Conservation (phyloP, 2,329 filamentous ascomycete genomes). For the Pyricularia pennisetigena region DNA sequence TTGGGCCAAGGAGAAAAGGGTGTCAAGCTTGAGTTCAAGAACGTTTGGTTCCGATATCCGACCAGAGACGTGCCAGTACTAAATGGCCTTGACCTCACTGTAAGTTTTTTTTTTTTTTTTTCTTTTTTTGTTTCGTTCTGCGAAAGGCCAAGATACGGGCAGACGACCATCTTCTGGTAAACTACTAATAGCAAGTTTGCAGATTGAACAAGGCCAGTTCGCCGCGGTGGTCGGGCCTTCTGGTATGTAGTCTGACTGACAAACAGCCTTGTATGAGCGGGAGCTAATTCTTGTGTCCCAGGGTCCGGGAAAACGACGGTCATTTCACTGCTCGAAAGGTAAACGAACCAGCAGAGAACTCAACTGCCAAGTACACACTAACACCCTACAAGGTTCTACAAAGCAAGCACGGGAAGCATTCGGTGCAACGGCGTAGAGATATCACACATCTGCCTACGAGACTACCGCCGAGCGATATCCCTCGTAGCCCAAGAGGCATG, state of each 20-base stretch:
- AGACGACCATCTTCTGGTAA: too few relatives aligned
- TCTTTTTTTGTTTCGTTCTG: too few relatives aligned
- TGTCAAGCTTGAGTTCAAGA: conserved; percentile 50
- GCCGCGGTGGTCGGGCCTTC: conserved; percentile 21
- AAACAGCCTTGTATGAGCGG: neutral
- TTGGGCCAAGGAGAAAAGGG: conserved; percentile 17
- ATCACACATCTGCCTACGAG: conserved; percentile 36
- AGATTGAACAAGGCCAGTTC: conserved; percentile 20
- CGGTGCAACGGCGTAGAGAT: conserved; percentile 47
- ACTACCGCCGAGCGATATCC: conserved; percentile 42
- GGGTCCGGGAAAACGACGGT: conserved; percentile 26
- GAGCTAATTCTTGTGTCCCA: neutral
- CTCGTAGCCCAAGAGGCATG: conserved; percentile 51
- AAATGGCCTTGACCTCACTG: conserved; percentile 47
- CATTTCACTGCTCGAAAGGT: conserved; percentile 36
- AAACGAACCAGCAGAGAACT: neutral
- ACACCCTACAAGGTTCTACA: conserved; percentile 14
- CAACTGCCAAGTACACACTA: neutral
- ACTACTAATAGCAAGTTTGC: neutral
- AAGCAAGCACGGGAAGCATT: conserved; percentile 38
- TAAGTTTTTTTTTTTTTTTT: too few relatives aligned
- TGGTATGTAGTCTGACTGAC: conserved; percentile 8
- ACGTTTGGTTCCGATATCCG: conserved; percentile 63
- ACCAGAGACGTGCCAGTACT: conserved; percentile 61
- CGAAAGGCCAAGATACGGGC: too few relatives aligned